Evolutionary conservation across 805 yeast genomes (phyloP).

Genomic region (Jamesozyma lodderae): DNA sequence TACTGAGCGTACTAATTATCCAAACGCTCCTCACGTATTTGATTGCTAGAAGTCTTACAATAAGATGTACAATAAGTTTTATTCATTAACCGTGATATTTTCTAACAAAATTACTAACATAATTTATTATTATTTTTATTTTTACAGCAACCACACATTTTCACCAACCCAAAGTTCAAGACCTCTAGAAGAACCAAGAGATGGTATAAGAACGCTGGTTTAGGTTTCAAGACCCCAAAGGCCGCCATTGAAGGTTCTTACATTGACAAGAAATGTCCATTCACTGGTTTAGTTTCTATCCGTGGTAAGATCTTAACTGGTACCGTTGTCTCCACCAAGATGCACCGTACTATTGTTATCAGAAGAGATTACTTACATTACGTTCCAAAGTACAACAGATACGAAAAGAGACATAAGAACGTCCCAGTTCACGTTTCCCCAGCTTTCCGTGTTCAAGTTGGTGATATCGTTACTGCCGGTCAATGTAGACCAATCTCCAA

Average conservation of each 20-base stretch:
- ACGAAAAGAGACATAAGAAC: conserved; percentile 99
- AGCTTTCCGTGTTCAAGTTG: conserved; percentile 99
- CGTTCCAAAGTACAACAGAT: conserved; percentile 99
- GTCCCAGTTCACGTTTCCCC: conserved; percentile 99
- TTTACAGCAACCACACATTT: conserved; percentile 96
- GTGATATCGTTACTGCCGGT: conserved; percentile 98
- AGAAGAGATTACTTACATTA: conserved; percentile 99
- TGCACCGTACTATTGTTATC: conserved; percentile 99
- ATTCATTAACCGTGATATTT: neutral
- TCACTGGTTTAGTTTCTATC: conserved; percentile 92
- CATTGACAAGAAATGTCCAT: conserved; percentile 99
- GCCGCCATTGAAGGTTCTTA: conserved; percentile 96
- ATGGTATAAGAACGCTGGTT: conserved; percentile 99
- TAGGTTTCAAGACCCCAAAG: conserved; percentile 99
- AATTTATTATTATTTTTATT: neutral
- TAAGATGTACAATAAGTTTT: too few relatives aligned
- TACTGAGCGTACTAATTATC: too few relatives aligned
- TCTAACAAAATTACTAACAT: too few relatives aligned
- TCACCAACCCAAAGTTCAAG: conserved; percentile 99
- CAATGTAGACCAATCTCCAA: conserved; percentile 99
- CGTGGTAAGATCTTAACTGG: conserved; percentile 99
- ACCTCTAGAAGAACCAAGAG: conserved; percentile 98
- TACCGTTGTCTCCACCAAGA: conserved; percentile 99
- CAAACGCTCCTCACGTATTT: too few relatives aligned
- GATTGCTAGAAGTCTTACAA: too few relatives aligned